phyloP scores from a whole-genome alignment of 768 basidiomycete species.

The Rhodocollybia butyracea region DNA sequence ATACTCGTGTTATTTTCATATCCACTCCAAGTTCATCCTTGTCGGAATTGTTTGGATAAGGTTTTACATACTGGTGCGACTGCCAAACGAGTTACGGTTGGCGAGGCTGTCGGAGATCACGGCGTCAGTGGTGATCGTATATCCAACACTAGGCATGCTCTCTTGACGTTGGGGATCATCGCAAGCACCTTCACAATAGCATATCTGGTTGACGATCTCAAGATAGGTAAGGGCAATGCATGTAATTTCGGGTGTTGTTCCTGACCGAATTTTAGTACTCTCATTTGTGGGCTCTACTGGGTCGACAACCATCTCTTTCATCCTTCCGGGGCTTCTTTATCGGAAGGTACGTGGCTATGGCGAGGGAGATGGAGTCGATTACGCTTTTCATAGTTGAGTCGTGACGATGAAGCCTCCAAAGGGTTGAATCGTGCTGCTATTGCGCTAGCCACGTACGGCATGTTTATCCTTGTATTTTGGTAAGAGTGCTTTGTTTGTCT shows the following conservation, averaged over 20 bases:
- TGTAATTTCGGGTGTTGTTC: neutral
- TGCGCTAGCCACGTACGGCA: conserved; percentile 71
- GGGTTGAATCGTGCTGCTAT: conserved; percentile 57
- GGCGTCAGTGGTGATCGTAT: conserved; percentile 61
- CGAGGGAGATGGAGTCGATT: neutral
- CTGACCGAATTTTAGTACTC: conserved; percentile 52
- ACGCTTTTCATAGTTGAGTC: conserved; percentile 58
- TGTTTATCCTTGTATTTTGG: conserved; percentile 85
- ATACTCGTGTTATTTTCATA: conserved; percentile 90
- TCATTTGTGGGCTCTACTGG: conserved; percentile 97
- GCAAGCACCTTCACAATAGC: conserved; percentile 66
- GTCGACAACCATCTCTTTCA: conserved; percentile 95
- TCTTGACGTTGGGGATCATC: conserved; percentile 69
- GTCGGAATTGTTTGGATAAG: conserved; percentile 88
- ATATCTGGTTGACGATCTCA: conserved; percentile 74
- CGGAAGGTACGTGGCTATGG: conserved; percentile 64
- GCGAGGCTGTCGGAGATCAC: conserved; percentile 40
- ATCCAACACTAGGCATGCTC: conserved; percentile 60
- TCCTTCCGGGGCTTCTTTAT: conserved; percentile 89
- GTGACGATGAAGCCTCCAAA: conserved; percentile 55
- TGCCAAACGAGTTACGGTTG: conserved; percentile 37
- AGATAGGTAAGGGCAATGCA: conserved; percentile 55
- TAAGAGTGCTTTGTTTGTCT: conserved; percentile 33
- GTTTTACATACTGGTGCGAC: conserved; percentile 53
- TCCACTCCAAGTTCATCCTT: conserved; percentile 92